Percentiles rank a stretch among this genome's conserved stretches.
These are phyloP conservation scores for Lepidium sativum DNA, from an alignment of 345 rosid species.

Conservation along the genomic window DNA sequence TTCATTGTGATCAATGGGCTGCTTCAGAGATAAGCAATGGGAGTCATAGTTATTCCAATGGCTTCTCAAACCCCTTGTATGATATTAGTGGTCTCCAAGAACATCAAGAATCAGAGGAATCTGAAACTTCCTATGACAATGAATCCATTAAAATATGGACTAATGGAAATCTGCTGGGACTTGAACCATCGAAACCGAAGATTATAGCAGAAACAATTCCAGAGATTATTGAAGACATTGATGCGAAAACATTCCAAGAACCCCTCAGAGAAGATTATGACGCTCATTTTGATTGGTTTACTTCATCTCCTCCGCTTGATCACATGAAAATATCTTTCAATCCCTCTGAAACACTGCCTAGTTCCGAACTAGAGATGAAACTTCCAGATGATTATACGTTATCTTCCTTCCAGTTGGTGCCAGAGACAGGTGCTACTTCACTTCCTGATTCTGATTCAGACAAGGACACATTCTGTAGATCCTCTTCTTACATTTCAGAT, in stretches of 20 bases:
- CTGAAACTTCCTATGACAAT: slow-evolving; percentile 27
- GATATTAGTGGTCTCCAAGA: slow-evolving; percentile 9
- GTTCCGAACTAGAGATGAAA: slow-evolving; percentile 55
- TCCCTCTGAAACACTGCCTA: slow-evolving; percentile 45
- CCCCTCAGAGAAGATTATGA: slow-evolving; percentile 24
- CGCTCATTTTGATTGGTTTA: slow-evolving; percentile 38
- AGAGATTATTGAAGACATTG: slow-evolving; percentile 18
- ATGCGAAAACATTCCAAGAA: background rate
- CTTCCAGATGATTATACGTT: slow-evolving; percentile 64
- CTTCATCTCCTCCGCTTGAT: slow-evolving; percentile 83
- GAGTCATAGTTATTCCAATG: slow-evolving; percentile 19
- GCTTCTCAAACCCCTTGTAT: slow-evolving; percentile 26
- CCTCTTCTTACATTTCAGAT: slow-evolving; percentile 69
- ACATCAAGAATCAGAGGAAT: slow-evolving; percentile 23
- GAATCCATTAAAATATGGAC: slow-evolving; percentile 60
- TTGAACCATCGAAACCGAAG: slow-evolving; percentile 71
- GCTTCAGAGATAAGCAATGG: slow-evolving; percentile 24
- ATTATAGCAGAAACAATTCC: slow-evolving; percentile 25
- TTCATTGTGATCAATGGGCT: slow-evolving; percentile 24
- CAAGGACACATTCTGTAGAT: slow-evolving; percentile 82
- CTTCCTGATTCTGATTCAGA: slow-evolving; percentile 58
- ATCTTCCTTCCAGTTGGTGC: slow-evolving; percentile 85
- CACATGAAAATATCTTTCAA: slow-evolving; percentile 93
- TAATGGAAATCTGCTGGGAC: slow-evolving; percentile 77
- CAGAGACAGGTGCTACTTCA: slow-evolving; percentile 38